These are phyloP conservation scores for Rhododendron griersonianum DNA, from an alignment of 148 eudicot species.

Conservation along the genomic window DNA sequence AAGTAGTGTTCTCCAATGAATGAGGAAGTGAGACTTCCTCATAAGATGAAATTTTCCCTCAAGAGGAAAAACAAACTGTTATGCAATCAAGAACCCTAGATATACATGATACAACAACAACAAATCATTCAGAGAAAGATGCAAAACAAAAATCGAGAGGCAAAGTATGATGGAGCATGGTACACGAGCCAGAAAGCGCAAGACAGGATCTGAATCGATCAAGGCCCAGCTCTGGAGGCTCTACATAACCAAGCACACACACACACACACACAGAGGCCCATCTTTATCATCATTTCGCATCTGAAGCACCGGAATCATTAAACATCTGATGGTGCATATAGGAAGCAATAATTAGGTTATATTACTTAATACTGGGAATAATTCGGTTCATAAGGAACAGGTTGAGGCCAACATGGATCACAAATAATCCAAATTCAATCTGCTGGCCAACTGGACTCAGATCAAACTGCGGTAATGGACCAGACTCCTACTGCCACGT, in stretches of 20 bases:
- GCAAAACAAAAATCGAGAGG: background rate
- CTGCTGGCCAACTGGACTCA: background rate
- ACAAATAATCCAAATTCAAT: background rate
- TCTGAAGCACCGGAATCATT: background rate
- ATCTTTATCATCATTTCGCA: background rate
- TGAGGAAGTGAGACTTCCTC: background rate
- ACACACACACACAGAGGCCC: no score
- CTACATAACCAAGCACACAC: background rate
- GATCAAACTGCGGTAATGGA: background rate
- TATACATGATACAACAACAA: background rate
- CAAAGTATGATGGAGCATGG: background rate
- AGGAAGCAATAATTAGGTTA: background rate
- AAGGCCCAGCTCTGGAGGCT: background rate
- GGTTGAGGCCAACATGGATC: background rate
- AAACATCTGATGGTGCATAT: background rate
- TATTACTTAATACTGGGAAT: background rate
- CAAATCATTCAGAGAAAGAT: background rate
- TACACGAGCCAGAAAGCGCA: background rate
- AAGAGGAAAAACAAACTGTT: background rate
- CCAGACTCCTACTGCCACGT: background rate
- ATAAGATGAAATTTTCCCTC: background rate
- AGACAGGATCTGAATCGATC: background rate
- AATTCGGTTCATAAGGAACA: background rate
- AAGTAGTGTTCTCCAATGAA: background rate
- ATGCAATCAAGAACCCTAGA: background rate